These are phyloP conservation scores for Neurospora sp. DNA, from an alignment of 2,329 filamentous ascomycete species.

Conservation along the genomic window DNA sequence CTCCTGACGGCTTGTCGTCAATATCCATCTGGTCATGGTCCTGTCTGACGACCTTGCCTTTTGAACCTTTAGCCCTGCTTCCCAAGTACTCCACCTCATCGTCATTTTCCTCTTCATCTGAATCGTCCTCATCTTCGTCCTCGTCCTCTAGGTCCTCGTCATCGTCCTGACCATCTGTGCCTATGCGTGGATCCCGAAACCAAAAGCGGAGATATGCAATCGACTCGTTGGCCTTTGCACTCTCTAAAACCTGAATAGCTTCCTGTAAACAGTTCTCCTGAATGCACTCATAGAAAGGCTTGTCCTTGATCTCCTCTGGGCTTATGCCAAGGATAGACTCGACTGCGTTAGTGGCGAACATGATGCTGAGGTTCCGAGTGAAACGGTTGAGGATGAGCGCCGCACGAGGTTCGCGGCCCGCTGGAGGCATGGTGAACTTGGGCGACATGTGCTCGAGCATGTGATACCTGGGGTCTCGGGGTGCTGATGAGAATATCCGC, in stretches of 20 bases:
- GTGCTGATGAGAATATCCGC: constrained; percentile 70
- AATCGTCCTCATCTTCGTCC: constrained; percentile 33
- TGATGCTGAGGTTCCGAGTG: constrained; percentile 69
- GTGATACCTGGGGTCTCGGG: constrained; percentile 75
- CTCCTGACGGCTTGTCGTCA: constrained; percentile 24
- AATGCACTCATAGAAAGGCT: constrained; percentile 83
- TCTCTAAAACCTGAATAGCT: constrained; percentile 69
- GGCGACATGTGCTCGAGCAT: constrained; percentile 79
- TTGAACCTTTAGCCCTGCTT: background rate
- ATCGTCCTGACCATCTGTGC: constrained; percentile 37
- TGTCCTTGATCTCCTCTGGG: constrained; percentile 58
- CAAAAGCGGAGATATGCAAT: constrained; percentile 83
- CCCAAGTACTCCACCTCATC: constrained; percentile 4
- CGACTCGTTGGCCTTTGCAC: constrained; percentile 81
- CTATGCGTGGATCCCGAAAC: constrained; percentile 63
- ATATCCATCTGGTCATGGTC: constrained; percentile 35
- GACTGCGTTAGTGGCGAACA: constrained; percentile 76
- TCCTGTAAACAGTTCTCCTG: constrained; percentile 66
- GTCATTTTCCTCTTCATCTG: constrained; percentile 30
- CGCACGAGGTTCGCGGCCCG: constrained; percentile 67
- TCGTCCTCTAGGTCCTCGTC: constrained; percentile 29
- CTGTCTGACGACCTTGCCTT: background rate
- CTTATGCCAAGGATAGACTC: constrained; percentile 64
- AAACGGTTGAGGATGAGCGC: constrained; percentile 82
- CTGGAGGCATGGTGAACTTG: constrained; percentile 59